Conservation (phyloP, 2,329 filamentous ascomycete genomes). For the Pseudogymnoascus sp. region DNA sequence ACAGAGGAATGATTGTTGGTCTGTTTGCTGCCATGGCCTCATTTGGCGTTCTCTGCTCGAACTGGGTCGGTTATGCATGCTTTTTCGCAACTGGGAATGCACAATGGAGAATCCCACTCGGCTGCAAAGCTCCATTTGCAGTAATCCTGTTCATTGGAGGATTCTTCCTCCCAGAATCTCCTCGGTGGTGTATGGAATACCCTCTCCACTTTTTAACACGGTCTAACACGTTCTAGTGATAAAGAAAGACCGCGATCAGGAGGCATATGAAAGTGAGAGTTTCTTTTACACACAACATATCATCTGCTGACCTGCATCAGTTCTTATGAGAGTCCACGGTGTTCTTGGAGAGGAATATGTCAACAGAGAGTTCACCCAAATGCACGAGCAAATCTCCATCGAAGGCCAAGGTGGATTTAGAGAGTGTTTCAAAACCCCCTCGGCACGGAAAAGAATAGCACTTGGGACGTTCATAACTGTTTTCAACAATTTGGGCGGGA, state of each 20-base stretch:
- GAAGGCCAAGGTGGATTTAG: conserved; percentile 8
- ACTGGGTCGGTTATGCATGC: conserved; percentile 47
- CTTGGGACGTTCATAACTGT: conserved; percentile 11
- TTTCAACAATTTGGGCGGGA: conserved; percentile 4
- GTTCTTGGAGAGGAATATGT: not conserved
- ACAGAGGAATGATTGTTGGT: conserved; percentile 24
- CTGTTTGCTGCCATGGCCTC: conserved; percentile 41
- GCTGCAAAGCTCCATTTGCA: conserved; percentile 49
- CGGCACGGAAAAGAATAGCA: conserved; percentile 8
- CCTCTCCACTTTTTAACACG: not conserved
- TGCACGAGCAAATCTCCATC: conserved; percentile 10
- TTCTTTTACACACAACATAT: not conserved
- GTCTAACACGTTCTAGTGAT: not conserved
- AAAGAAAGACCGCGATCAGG: not conserved
- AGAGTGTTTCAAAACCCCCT: conserved; percentile 7
- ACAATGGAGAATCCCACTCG: conserved; percentile 50
- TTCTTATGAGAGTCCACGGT: not conserved
- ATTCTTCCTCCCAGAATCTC: conserved; percentile 51
- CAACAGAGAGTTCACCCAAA: not conserved
- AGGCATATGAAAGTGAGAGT: not conserved
- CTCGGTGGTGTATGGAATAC: conserved; percentile 27
- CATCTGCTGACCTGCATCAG: not conserved
- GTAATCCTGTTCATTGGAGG: conserved; percentile 46
- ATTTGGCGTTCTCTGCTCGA: conserved; percentile 49
- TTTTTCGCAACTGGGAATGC: conserved; percentile 43